Evolutionary conservation across 768 basidiomycete genomes (phyloP), one percentile per base, ranked within the genome.

Genomic region (Ramaria sp.): DNA sequence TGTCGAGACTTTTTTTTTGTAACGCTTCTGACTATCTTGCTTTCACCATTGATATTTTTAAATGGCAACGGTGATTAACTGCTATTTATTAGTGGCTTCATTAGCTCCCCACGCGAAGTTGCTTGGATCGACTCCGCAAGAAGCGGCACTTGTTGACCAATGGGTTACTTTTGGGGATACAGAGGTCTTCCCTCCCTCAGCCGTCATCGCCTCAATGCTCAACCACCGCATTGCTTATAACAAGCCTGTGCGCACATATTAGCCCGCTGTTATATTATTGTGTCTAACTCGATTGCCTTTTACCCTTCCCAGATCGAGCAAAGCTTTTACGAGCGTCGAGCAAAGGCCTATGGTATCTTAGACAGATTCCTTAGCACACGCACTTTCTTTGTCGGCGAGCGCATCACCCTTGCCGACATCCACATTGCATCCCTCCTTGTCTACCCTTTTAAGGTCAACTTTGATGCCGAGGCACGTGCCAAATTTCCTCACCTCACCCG

Each of bases 371-470:
- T 99, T 62, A 65, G 74, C 48, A 75, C 79, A 55, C 81, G 78
- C 64, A 99, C 95, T 44, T 98, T 82, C 79, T 78, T 98, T 63
- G 92, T 92, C 53, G 85, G 83, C 60, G 90, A 99, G 67, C 88
- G 95, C 64, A 86, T 98, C 76, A 90, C 92, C 58, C 77, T 95
- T 45, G 96, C 93, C 59, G 96, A 99, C 64, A 67, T 99, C 69
- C 66, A 68, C 64, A 61, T 89, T 60, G 88, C 86, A 36, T 67
- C 74, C 50, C 59, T 77, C 64, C 65, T 91, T 58, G 73, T 74
- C 59, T 73, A 73, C 58, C 75, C 76, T 2, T 78, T 79, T 63
- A 52, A 62, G 22, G 52, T 58, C 41, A 78, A 78, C 58, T 59
- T 92, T 61, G 94, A 91, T 62, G 78, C 83, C 16, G 61, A 77